These are phyloP conservation scores for Beauveria sp. DNA, from an alignment of 2,329 filamentous ascomycete genomes.

Conservation along the genomic window DNA sequence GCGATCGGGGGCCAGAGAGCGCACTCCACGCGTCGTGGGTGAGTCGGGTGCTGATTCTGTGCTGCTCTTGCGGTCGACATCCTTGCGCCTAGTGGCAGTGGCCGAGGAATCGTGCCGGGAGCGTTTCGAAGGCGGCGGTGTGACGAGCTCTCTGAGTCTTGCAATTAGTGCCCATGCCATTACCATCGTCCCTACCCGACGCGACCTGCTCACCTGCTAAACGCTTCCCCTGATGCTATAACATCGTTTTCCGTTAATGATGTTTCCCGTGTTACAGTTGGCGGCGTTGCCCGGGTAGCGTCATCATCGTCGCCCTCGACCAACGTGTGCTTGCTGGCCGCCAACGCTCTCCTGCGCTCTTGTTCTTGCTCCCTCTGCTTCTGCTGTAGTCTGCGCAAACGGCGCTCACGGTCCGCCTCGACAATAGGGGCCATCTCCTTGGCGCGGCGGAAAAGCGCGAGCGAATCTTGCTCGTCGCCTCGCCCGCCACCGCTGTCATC, in stretches of 20 bases:
- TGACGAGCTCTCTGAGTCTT: constrained; percentile 24
- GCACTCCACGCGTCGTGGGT: not conserved
- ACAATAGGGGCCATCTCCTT: constrained; percentile 41
- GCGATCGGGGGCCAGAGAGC: constrained; percentile 5
- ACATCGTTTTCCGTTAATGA: not conserved
- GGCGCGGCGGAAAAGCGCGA: constrained; percentile 43
- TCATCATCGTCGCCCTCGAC: not conserved
- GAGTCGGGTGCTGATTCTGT: not conserved
- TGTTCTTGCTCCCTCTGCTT: constrained; percentile 15
- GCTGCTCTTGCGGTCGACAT: constrained; percentile 12
- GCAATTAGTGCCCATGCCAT: not conserved
- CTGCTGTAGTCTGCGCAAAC: constrained; percentile 20
- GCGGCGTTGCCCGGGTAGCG: constrained; percentile 14
- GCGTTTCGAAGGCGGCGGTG: constrained; percentile 33
- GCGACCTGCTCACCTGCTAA: not conserved
- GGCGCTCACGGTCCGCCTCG: constrained; percentile 32
- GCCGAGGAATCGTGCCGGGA: constrained; percentile 17
- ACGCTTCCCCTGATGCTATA: not conserved
- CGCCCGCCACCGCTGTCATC: not conserved
- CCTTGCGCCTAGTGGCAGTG: constrained; percentile 15
- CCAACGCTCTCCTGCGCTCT: not conserved
- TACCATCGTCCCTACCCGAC: too few species aligned
- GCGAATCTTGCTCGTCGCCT: constrained; percentile 23
- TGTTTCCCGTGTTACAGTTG: constrained; percentile 4
- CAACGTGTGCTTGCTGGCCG: not conserved